Evolutionary conservation across 2,329 filamentous ascomycete genomes (phyloP), one percentile per base, ranked within the genome.

Genomic region (Aschersonia sp.): DNA sequence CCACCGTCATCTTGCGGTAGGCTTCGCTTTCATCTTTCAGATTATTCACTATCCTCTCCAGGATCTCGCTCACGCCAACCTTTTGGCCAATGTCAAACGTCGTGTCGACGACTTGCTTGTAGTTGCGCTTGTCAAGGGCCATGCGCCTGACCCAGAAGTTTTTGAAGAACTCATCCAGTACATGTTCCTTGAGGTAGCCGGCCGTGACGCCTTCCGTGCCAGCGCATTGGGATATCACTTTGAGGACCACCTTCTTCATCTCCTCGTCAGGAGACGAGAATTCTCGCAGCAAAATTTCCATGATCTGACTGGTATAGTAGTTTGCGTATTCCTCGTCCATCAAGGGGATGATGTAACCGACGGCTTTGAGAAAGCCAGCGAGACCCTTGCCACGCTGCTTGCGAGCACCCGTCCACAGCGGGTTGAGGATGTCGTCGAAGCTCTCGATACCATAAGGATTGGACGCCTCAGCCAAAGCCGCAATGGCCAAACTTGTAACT

Each of bases 301-400:
- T 97, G 58, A 98, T 96, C 65, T 98, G 89, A 55, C 82, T 87
- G 7, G 92, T 97, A 61, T 98, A 98, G 69, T 98, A 98, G 63
- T 96, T 97, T 66, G 92, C 90, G 63, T 96, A 97, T 61, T 98
- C 92, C 66, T 98, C 92, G 68, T 98, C 92, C 92, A 98, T 98
- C 46, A 98, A 77, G 5, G 92, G 92, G 53, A 98, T 97, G 60
- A 98, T 95, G 63, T 92, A 97, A 30, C 92, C 92, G 42, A 98
- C 90, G 44, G 92, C 92, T 68, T 98, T 98, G 52, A 98, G 72
- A 66, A 96, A 98, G 11, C 88, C 90, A 30, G 92, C 90, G 43
- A 98, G 75, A 57, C 90, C 89, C 64, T 98, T 98, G 53, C 92
- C 92, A 60, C 92, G 82, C 67, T 98, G 92, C 68, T 96, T 96